Conservation (phyloP, 2,329 filamentous ascomycete genomes). For the Neurospora sp. region DNA sequence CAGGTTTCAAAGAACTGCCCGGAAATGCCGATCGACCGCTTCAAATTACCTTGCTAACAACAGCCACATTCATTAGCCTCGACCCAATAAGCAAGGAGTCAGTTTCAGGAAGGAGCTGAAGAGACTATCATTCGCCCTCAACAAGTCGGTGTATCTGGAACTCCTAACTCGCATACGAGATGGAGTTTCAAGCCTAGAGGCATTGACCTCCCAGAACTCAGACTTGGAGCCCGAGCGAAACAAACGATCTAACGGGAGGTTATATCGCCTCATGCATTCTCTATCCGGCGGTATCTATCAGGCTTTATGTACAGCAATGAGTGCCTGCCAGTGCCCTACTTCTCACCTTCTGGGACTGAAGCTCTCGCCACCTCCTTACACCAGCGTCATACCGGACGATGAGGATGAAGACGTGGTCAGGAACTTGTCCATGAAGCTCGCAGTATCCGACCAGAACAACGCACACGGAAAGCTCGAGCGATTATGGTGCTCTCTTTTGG, state of each 20-base stretch:
- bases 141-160: constrained; percentile 4
- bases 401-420: constrained; percentile 14
- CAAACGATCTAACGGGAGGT: constrained; percentile 11
- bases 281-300: constrained; percentile 17
- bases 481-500: background rate
- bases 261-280: constrained; percentile 13
- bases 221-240: constrained; percentile 15
- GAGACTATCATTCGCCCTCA: constrained; percentile 9
- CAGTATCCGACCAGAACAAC: background rate
- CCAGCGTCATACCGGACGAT: constrained; percentile 5
- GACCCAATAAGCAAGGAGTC: background rate
- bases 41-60: background rate
- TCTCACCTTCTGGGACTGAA: constrained; percentile 14
- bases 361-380: background rate
- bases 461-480: background rate
- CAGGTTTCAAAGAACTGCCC: background rate
- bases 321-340: constrained; percentile 14
- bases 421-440: constrained; percentile 1
- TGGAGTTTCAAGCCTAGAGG: constrained; percentile 16
- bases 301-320: constrained; percentile 13
- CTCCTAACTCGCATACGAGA: constrained; percentile 11
- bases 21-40: background rate
- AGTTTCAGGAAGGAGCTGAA: constrained; percentile 7
- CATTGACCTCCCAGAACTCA: constrained; percentile 12
- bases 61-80: background rate